These are phyloP conservation scores for Aspergillus phoenicis DNA, from an alignment of 2,329 filamentous ascomycete genomes.

Conservation along the genomic window DNA sequence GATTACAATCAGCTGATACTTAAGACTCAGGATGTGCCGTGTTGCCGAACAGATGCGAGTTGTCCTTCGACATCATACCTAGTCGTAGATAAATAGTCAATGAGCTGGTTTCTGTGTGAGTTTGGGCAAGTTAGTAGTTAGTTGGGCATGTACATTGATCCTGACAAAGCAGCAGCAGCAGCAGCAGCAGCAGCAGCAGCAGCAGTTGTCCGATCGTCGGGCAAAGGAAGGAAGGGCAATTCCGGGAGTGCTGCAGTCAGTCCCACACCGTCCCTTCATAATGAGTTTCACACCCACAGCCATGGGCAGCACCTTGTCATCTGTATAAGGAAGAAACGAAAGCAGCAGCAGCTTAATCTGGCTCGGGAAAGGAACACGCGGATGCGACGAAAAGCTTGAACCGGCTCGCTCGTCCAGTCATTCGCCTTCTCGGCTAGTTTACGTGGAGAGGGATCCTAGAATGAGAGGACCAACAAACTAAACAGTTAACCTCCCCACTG, in stretches of 20 bases:
- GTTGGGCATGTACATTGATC: neutral
- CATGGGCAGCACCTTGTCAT: neutral
- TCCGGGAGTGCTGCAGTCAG: neutral
- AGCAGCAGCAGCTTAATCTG: slow-evolving; percentile 15
- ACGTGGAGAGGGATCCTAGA: slow-evolving; percentile 1
- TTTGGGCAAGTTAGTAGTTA: neutral
- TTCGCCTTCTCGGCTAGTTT: slow-evolving; percentile 12
- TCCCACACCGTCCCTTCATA: neutral
- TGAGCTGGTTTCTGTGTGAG: no score
- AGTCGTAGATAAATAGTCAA: no score
- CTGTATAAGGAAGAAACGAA: neutral
- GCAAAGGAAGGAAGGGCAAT: no score
- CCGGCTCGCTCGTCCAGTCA: slow-evolving; percentile 8
- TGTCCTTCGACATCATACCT: neutral
- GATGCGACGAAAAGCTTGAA: slow-evolving; percentile 20
- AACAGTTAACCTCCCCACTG: neutral
- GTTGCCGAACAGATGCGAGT: neutral
- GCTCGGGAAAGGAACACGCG: slow-evolving; percentile 13
- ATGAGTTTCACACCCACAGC: neutral
- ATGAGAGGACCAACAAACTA: neutral
- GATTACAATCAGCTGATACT: neutral
- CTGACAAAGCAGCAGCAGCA: neutral
- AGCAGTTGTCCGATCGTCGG: no score
- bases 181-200: neutral
- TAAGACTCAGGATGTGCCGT: neutral